Base-by-base conservation (phyloP, 1,139 yeast species). In the Tardiomyces depauwii region DNA sequence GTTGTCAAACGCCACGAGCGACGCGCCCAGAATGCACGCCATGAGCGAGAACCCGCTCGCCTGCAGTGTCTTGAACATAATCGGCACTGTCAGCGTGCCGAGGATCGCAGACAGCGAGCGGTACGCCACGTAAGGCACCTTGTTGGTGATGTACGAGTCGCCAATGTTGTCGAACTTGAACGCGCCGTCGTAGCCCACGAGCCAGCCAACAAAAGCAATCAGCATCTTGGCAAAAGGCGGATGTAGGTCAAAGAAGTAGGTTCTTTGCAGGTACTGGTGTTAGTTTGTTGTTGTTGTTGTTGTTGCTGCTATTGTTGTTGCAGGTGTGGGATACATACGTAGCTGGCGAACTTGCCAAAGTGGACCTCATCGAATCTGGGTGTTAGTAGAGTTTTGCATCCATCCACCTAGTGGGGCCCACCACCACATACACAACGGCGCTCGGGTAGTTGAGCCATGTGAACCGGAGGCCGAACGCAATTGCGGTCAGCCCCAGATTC, bases 201-300 rank as follows among this genome's bases (percentile, higher is more conserved):
- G 62, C 76, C 82, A 88, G 36, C 98, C 99, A 42, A 82, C 91
- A 50, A 79, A 76, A 0, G 97, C 98, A 66, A 88, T 84, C 55
- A 89, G 72, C 65, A 93, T 71, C 65, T 93, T 93, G 44, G 96
- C 98, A 66, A 93, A 83, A 18, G 98, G 99, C 39, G 99, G 99
- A 65, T 93, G 99, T 49, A 93, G 77, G 65, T 93, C 99, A 63
- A 93, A 91, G 64, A 87, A 93, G 65, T 62, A 64, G 39, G 63
- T 63, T 28, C 65, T 71, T 50, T 63, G 61, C 32, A 63, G 55
- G 49, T 63, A 63, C 36, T 30, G 36, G 10, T 30, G 48, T 62
- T 65, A 11, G 71, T 30, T 5, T 14, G 25, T 21, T n/a, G n/a
- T n/a, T n/a, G n/a, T n/a, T n/a, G n/a, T n/a, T n/a, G n/a, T n/a